Evolutionary conservation across 768 basidiomycete species (phyloP), one percentile per base, ranked within the genome.

Genomic region (Amanita pallidorosea): DNA sequence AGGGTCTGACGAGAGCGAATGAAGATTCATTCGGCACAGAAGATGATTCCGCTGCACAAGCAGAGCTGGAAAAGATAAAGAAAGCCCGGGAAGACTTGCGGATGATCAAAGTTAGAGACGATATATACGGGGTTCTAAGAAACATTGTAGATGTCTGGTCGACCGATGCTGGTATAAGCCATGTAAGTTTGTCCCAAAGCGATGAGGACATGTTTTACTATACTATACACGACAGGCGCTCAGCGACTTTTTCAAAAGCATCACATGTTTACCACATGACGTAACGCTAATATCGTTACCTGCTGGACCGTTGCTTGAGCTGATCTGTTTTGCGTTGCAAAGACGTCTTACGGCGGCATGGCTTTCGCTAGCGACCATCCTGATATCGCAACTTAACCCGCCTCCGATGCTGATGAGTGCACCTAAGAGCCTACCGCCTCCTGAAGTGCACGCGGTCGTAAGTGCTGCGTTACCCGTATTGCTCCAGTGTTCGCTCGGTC

Each of bases 161-260:
- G 5, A 74, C 73, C 4, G 93, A 95, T 65, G 80, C 81, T 2
- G 81, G 78, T 47, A 71, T 91, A 51, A 79, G 82, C 41, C 80
- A 83, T 63, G 93, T 94, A 61, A 53, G 86, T 75, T 4, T 33
- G 44, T 35, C 6, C 20, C 48, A 40, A 27, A 38, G 51, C 33
- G 9, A 41, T 47, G 23, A 17, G 23, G 33, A n/a, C 9, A 22
- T 9, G 25, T 29, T 53, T 52, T 7, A 27, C 35, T 31, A 23
- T 22, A 50, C 35, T 36, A 20, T 17, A 15, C 52, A 31, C 13
- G 22, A 48, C 46, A 92, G 89, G 80, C 81, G 5, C 65, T 90
- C 54, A 90, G 85, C 69, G 83, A 90, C 56, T 70, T 95, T 33
- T 76, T 93, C 69, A 89, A 87, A 54, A 84, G 88, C 0, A 86